Base-by-base conservation (phyloP, 345 rosid species). In the Camelina laxa region DNA sequence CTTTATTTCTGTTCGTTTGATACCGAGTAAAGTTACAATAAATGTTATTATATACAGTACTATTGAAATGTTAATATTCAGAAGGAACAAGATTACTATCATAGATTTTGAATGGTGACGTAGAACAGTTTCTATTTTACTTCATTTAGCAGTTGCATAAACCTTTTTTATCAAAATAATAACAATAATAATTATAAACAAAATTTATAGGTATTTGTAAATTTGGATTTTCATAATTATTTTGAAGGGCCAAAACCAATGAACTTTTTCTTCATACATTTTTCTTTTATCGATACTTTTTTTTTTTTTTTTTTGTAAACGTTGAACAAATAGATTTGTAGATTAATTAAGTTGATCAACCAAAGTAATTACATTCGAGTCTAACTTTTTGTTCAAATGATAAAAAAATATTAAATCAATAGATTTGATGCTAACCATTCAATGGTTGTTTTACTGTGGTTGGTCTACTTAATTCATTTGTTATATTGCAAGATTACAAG, bases 1-100 rank as follows among this genome's bases (percentile, higher is more conserved):
- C 67, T 27, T 58, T 57, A 16, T 57, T 48, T 48, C 31, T 39
- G 21, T 66, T 38, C 72, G 39, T 66, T 74, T 57, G 21, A 45
- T 50, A n/a, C n/a, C 35, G 30, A 66, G 51, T 69, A 59, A 67
- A 47, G 67, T 48, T 36, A 7, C 16, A 21, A 2, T 51, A 38
- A 8, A 12, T 49, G 4, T 60, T 38, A 2, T 16, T 30, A 12
- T 38, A 33, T 45, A n/a, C n/a, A n/a, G n/a, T n/a, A 19, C 36
- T 50, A 13, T 35, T 51, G 15, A 54, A 42, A 42, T 14, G 1
- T 42, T 4, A 14, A 11, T 65, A 16, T 20, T 48, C 53, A 49
- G 3, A 30, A 44, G 12, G 45, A 68, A 27, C 19, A n/a, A 55
- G 31, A 24, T 42, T 55, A 39, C 0, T 54, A n/a, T 24, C 42